Evolutionary conservation across 176 grass and related monocot genomes (phyloP).

Genomic region (Hordeum vulgare): MorexV3_pseudomolecules_assembly NC_058524.1:72623768-72624267

Average conservation of each 20-base stretch:
- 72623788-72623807: constrained; percentile 38
- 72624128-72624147: constrained; percentile 40
- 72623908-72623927: constrained; percentile 34
- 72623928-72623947: constrained; percentile 10
- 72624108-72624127: constrained; percentile 36
- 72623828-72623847: constrained; percentile 37
- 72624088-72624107: constrained; percentile 35
- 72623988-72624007: constrained; percentile 33
- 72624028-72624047: constrained; percentile 30
- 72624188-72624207: neutral
- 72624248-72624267: neutral
- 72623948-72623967: constrained; percentile 30
- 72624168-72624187: constrained; percentile 46
- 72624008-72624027: constrained; percentile 28
- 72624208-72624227: neutral
- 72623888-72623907: constrained; percentile 30
- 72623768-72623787: constrained; percentile 32
- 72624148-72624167: constrained; percentile 32
- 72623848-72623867: constrained; percentile 25
- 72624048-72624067: constrained; percentile 37
- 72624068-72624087: constrained; percentile 23
- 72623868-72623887: constrained; percentile 37
- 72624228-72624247: neutral
- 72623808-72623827: constrained; percentile 25
- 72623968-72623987: constrained; percentile 22